Evolutionary conservation across 1,284 basidiomycete genomes (phyloP), one percentile per base, ranked within the genome.

Genomic region (Schizopora paradoxa): DNA sequence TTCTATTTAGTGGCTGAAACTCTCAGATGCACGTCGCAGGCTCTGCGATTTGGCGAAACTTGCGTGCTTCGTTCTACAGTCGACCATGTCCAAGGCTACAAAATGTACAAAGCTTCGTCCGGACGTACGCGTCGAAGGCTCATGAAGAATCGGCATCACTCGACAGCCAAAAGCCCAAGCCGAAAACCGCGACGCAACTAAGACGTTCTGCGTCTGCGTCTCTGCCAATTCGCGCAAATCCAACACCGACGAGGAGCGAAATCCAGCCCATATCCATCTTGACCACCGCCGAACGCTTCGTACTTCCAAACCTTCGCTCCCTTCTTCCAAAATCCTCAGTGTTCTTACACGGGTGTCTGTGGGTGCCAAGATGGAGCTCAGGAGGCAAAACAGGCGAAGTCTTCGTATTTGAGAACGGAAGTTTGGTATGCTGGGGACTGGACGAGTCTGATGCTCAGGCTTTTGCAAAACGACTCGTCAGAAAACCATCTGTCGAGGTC

Each of bases 341-440:
- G 50, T 68, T 71, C 14, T 69, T 89, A 14, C 81, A 89, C 47
- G 86, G 88, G 23, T 58, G 85, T 5, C 82, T 78, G 72, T 90
- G 86, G 84, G 68, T 89, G 19, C 84, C 86, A n/a, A 69, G 72
- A 56, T 83, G 83, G 79, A 44, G 38, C 5, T 69, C 69, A 37
- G 67, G 74, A 43, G 81, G 80, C 2, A 69, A 76, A 47, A 73
- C 84, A 50, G 90, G 90, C n/a, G 91, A 94, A 61, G 69, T 91
- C 18, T 93, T 92, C 63, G 74, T 93, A 8, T 94, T 94, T 61
- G 74, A 75, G 25, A 89, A 87, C 54, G 91, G 91, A 1, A 87
- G 78, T 54, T 83, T 91, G 50, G 91, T 94, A 3, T 89, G 82
- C 52, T 94, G 91, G 91, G 90, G 90, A 5, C 62, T 92, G 49